phyloP scores from a whole-genome alignment of 176 grass and related monocot species.

The Rhynchospora tenuis region DNA sequence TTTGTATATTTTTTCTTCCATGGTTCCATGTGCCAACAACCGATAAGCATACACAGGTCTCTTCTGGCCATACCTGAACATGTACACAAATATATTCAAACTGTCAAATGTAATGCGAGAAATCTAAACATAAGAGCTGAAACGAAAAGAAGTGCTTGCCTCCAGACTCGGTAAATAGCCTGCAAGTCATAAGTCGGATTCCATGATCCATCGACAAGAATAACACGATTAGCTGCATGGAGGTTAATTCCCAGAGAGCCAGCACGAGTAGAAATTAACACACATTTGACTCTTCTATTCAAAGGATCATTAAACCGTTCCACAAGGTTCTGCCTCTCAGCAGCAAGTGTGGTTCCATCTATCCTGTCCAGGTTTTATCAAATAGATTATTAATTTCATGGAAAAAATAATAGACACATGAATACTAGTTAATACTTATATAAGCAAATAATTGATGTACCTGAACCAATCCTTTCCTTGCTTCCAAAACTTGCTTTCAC shows the following conservation, averaged over 20 bases:
- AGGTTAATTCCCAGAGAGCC: constrained; percentile 97
- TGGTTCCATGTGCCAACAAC: constrained; percentile 86
- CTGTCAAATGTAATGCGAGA: constrained; percentile 12
- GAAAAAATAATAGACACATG: neutral
- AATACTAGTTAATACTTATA: constrained; percentile 6
- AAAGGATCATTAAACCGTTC: constrained; percentile 79
- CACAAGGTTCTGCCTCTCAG: constrained; percentile 88
- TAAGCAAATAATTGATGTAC: constrained; percentile 38
- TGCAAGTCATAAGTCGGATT: constrained; percentile 98
- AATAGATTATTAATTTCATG: constrained; percentile 24
- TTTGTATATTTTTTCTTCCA: constrained; percentile 99
- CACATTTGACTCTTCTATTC: constrained; percentile 86
- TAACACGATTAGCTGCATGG: constrained; percentile 90
- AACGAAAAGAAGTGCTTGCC: constrained; percentile 36
- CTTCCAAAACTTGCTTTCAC: constrained; percentile 80
- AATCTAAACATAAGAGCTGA: constrained; percentile 9
- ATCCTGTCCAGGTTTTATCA: constrained; percentile 41
- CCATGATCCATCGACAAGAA: constrained; percentile 97
- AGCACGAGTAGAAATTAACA: constrained; percentile 96
- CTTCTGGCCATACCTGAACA: constrained; percentile 81
- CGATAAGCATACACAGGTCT: constrained; percentile 95
- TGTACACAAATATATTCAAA: neutral
- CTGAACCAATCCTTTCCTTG: constrained; percentile 99
- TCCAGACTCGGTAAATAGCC: constrained; percentile 99
- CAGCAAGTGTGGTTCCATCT: constrained; percentile 87